Base-by-base conservation (phyloP, 495 filamentous ascomycete species). In the Penicillium paradoxum region DNA sequence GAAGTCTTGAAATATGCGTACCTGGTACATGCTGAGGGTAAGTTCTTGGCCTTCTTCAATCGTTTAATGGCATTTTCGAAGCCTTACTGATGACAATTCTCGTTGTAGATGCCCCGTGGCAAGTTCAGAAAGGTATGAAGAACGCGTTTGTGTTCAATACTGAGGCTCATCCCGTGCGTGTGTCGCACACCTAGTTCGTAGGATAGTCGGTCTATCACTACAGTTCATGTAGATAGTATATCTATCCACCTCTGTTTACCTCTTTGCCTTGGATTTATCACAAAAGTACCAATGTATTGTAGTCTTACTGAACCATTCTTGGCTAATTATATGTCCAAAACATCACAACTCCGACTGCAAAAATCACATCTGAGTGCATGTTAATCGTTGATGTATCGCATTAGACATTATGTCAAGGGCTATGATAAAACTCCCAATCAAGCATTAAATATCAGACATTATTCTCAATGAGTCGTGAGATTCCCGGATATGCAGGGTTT, bases 1-100 rank as follows among this genome's bases (percentile, higher is more conserved):
- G 90, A 96, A 73, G 87, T 91, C 46, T 54, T 95, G 60, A 96
- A 96, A 74, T 96, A 95, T 69, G 72, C 76, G 19, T 95, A 88
- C 64, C 60, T 95, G 50, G 83, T 87, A 48, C 80, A 85, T 47
- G 73, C 79, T 14, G 65, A 65, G 15, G 64, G 64, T 67, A 58
- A 37, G 53, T 54, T 36, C 6, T 3, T 19, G 1, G 17, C 7
- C n/a, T n/a, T n/a, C n/a, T n/a, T n/a, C n/a, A n/a, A n/a, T n/a
- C n/a, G n/a, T 21, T 11, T 3, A 15, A 2, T 19, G 27, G 34
- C 18, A 2, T 5, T 18, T 27, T n/a, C n/a, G n/a, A 24, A 29
- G 9, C 49, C 4, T 6, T 49, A n/a, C 56, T 67, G 34, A 65
- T n/a, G 29, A 42, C 29, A 17, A 11, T 14, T 33, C 21, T 15